Base-by-base conservation (phyloP, 1,139 yeast genomes). In the Scheffersomyces stambukii region DNA sequence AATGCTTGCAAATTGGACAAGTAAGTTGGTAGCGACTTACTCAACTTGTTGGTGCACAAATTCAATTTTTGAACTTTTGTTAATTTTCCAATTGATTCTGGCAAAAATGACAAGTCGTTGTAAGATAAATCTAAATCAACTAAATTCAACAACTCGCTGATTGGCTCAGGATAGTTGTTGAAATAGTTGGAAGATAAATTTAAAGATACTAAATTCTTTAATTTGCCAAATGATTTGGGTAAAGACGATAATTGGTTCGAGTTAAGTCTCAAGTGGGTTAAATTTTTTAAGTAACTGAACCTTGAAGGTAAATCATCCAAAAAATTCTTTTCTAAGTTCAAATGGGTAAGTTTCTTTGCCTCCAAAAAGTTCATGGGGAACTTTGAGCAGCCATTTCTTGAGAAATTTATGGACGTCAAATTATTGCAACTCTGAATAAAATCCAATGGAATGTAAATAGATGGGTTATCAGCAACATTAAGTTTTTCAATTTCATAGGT, bases 381-480 rank as follows among this genome's bases (percentile, higher is more conserved):
- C 30, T 65, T 70, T 7, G 81, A 74, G 11, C 85, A 75, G 32
- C 94, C 83, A 45, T 85, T 83, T 37, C 77, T 69, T 2, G 85
- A 76, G 61, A 79, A 85, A 31, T 77, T 70, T 35, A 88, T 66
- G 33, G 76, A 72, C 18, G 74, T 70, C 41, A 89, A 63, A 45
- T 83, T 83, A 28, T 76, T 70, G 42, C 95, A 82, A 16, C 85
- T 77, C 50, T 86, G 95, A 42, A 88, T 79, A 50, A 88, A 88
- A 51, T 88, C 96, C 34, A 77, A 60, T 0, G 96, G 95, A 19
- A 89, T 64, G 35, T 79, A 76, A 30, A 89, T 81, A 13, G 94
- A 81, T 5, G 96, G 95, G 51, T 89, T 89, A 39, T 83, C 78
- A 1, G 94, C 83, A 10, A 86, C 89, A 52, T 89, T 91, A 39